phyloP scores from a whole-genome alignment of 768 basidiomycete genomes.

The Multifurca ochricompacta region DNA sequence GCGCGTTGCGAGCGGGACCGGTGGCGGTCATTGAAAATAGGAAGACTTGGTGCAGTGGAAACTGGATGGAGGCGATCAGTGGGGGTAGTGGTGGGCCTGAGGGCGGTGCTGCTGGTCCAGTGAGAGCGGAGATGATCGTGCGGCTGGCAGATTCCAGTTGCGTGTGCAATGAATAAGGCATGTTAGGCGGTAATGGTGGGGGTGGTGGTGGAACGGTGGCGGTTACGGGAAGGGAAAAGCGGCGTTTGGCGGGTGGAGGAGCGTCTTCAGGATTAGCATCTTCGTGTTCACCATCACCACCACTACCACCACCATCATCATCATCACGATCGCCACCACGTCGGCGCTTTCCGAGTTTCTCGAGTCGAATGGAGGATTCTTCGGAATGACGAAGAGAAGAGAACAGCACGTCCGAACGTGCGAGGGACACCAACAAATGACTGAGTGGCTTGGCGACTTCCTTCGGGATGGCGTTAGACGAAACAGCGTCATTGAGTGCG shows the following conservation, averaged over 20 bases:
- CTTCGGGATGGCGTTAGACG: slow-evolving; percentile 42
- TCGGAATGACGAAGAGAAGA: slow-evolving; percentile 57
- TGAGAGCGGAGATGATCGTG: slow-evolving; percentile 44
- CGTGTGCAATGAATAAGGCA: slow-evolving; percentile 37
- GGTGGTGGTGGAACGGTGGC: slow-evolving; percentile 15
- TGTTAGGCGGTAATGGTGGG: no score
- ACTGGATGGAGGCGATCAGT: slow-evolving; percentile 62
- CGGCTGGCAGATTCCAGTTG: slow-evolving; percentile 57
- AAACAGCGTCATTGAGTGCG: slow-evolving; percentile 43
- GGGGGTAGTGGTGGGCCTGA: slow-evolving; percentile 39
- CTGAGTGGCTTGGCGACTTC: slow-evolving; percentile 50
- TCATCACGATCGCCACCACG: no score
- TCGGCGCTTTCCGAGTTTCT: slow-evolving; percentile 73
- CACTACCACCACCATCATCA: no score
- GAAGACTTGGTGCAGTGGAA: slow-evolving; percentile 69
- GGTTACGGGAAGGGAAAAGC: slow-evolving; percentile 20
- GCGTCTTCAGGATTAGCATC: slow-evolving; percentile 30
- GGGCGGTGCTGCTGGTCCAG: background rate
- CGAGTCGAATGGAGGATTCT: slow-evolving; percentile 51
- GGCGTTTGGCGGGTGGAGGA: slow-evolving; percentile 21
- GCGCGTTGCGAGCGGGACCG: slow-evolving; percentile 39
- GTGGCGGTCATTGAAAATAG: slow-evolving; percentile 66
- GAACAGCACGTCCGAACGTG: slow-evolving; percentile 59
- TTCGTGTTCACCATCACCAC: slow-evolving; percentile 34
- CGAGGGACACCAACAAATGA: slow-evolving; percentile 54